Conservation (phyloP, 2,329 filamentous ascomycete species). For the Hypoxylon rubiginosum region DNA sequence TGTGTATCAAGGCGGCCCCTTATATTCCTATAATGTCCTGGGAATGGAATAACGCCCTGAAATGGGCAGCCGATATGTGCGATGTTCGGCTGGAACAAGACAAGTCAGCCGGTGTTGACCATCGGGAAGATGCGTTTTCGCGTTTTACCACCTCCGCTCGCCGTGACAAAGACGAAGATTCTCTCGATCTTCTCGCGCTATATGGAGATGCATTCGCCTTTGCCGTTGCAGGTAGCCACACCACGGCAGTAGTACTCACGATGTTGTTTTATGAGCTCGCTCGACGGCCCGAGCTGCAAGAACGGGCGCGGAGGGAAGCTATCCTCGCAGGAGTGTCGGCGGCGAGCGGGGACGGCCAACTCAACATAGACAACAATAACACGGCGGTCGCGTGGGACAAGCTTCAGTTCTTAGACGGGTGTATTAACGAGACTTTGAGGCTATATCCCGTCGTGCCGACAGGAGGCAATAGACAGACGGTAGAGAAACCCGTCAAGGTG, state of each 20-base stretch:
- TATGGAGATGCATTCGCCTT: constrained; percentile 35
- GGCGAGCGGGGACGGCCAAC: background rate
- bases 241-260: constrained; percentile 17
- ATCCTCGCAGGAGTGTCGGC: background rate
- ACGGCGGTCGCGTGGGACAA: background rate
- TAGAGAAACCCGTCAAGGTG: constrained; percentile 19
- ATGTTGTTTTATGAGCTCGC: constrained; percentile 34
- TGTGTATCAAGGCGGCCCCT: constrained; percentile 17
- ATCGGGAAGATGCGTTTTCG: constrained; percentile 18
- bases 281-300: constrained; percentile 12
- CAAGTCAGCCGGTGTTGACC: background rate
- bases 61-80: constrained; percentile 29
- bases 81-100: constrained; percentile 8
- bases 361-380: background rate
- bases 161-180: constrained; percentile 12
- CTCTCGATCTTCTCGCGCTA: constrained; percentile 25
- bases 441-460: constrained; percentile 28
- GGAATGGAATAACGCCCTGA: constrained; percentile 17
- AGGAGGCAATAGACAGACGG: constrained; percentile 20
- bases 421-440: constrained; percentile 33
- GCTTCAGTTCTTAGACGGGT: constrained; percentile 23
- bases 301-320: constrained; percentile 20
- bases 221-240: constrained; percentile 35
- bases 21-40: constrained; percentile 15
- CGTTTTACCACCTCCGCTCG: constrained; percentile 23